These are phyloP conservation scores for Kwoniella heveanensis DNA, from an alignment of 768 basidiomycete genomes.

Conservation along the genomic window DNA sequence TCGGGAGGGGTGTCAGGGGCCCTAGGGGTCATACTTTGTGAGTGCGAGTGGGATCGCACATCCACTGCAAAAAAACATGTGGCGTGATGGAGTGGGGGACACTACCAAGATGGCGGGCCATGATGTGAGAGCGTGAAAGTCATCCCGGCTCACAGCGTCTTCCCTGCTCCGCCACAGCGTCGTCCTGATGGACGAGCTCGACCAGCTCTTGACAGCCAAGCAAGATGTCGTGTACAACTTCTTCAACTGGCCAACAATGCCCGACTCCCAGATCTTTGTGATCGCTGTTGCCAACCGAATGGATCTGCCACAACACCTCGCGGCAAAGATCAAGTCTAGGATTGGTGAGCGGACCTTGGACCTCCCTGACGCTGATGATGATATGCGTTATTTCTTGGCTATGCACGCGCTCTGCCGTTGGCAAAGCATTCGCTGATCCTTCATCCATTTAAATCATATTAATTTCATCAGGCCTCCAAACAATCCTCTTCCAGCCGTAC, in stretches of 20 bases:
- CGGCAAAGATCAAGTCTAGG: slow-evolving; percentile 85
- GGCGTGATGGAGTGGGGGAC: no score
- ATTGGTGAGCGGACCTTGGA: slow-evolving; percentile 71
- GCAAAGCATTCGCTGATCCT: no score
- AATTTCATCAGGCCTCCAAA: slow-evolving; percentile 46
- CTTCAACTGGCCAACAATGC: slow-evolving; percentile 97
- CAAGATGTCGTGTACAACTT: slow-evolving; percentile 99
- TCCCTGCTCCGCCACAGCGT: slow-evolving; percentile 63
- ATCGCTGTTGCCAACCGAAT: slow-evolving; percentile 97
- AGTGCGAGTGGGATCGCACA: slow-evolving; percentile 40
- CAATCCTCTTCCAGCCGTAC: slow-evolving; percentile 74
- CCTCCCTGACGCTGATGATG: no score
- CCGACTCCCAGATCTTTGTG: slow-evolving; percentile 84
- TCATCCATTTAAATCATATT: no score
- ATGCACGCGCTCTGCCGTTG: no score
- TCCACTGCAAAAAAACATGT: no score
- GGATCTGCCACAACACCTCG: slow-evolving; percentile 95
- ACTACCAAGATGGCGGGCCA: no score
- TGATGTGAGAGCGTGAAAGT: background rate
- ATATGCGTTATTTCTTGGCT: no score
- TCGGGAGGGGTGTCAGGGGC: slow-evolving; percentile 56
- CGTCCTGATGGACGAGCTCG: slow-evolving; percentile 97
- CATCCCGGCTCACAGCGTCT: background rate
- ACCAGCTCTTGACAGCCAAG: slow-evolving; percentile 91
- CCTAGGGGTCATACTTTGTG: slow-evolving; percentile 88